These are phyloP conservation scores for Pestalotiopsis sp. DNA, from an alignment of 2,329 filamentous ascomycete species.

Conservation along the genomic window DNA sequence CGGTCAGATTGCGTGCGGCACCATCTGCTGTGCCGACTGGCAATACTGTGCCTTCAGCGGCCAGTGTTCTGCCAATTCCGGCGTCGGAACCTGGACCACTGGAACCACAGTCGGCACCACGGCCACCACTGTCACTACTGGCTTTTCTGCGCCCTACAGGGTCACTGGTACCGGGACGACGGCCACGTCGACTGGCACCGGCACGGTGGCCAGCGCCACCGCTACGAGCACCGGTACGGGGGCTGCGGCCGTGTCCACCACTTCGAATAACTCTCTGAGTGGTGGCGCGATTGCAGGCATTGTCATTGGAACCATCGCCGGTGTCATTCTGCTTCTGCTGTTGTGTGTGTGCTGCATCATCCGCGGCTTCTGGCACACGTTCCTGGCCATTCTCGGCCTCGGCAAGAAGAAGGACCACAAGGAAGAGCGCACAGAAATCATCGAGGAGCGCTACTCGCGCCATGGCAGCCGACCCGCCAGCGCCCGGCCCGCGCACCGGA, in stretches of 20 bases:
- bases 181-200: slow-evolving; percentile 54
- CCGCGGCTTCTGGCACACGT: slow-evolving; percentile 61
- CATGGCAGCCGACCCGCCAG: slow-evolving; percentile 44
- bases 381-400: slow-evolving; percentile 64
- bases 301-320: slow-evolving; percentile 73
- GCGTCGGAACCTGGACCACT: slow-evolving; percentile 44
- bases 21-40: slow-evolving; percentile 70
- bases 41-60: slow-evolving; percentile 67
- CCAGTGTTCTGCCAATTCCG: slow-evolving; percentile 60
- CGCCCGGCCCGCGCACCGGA: slow-evolving; percentile 55
- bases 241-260: slow-evolving; percentile 45
- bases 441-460: slow-evolving; percentile 64
- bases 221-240: slow-evolving; percentile 56
- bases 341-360: slow-evolving; percentile 77
- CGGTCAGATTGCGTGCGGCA: slow-evolving; percentile 65
- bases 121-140: slow-evolving; percentile 52
- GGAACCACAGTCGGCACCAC: slow-evolving; percentile 37
- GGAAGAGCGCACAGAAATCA: slow-evolving; percentile 60
- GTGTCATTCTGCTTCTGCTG: slow-evolving; percentile 67
- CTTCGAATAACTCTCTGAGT: slow-evolving; percentile 54
- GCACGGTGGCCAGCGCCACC: slow-evolving; percentile 49
- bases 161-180: slow-evolving; percentile 56
- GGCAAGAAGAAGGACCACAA: slow-evolving; percentile 52
- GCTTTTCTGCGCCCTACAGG: slow-evolving; percentile 51
- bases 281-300: slow-evolving; percentile 80